Evolutionary conservation across 257 asterid species (phyloP), one percentile per base, ranked within the genome.

Genomic region (Ballota nigra): DNA sequence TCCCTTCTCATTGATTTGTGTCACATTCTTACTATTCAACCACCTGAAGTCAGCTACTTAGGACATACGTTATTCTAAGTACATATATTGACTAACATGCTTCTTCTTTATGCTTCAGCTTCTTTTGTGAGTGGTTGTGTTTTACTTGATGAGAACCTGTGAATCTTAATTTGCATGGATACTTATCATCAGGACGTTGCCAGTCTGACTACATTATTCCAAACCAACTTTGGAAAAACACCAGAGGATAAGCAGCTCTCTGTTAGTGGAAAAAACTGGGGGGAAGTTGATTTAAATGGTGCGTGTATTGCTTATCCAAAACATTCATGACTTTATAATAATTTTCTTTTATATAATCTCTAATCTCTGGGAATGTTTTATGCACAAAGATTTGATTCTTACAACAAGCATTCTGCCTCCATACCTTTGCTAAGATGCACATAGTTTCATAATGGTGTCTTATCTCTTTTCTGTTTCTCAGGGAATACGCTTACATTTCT

Each of bases 171-270:
- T 36, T 47, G 18, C n/a, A 20, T 72, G 78, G 72, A 63, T 84
- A 56, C 52, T 70, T 79, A 41, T 31, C 65, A 8, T 82, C 90
- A 90, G 98, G 96, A 90, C 80, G 88, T 86, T 75, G 65, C 83
- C 62, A 88, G 88, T 58, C 83, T 92, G 72, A 84, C 80, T 55
- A 71, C 85, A 45, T 88, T 80, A 83, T 88, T 92, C 86, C 96
- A 87, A 79, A 82, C 82, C 53, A 82, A 79, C 79, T 86, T 85
- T 62, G 98, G 85, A 65, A 77, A 62, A 74, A 66, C 87, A 49
- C 92, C 97, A 12, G 96, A 84, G 85, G 97, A 90, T 76, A 92
- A 92, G 72, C 98, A 92, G 77, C 98, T 90, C 47, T 86, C 97
- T 26, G 80, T 92, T 71, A 90, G 98, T 79, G 97, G 98, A 49